Evolutionary conservation across 108 stramenopile genomes (phyloP).

Genomic region (Seminavis robusta): DNA sequence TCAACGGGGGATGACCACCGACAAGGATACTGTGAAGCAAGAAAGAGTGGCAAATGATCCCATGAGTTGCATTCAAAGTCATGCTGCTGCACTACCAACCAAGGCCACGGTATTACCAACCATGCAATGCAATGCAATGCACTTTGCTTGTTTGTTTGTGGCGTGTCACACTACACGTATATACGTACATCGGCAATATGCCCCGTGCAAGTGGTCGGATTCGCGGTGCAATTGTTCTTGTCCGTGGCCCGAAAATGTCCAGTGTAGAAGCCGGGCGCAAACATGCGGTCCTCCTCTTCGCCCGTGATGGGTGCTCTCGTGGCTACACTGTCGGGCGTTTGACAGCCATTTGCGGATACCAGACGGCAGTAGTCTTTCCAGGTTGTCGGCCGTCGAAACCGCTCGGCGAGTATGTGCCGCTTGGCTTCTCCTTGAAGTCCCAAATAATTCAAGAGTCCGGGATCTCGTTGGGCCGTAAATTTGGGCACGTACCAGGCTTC

Average conservation of each 20-base stretch:
- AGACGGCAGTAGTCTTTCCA: constrained; percentile 18
- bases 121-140: too few relatives aligned
- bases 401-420: constrained; percentile 15
- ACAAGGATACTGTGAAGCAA: constrained; percentile 21
- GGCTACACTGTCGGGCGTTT: constrained; percentile 8
- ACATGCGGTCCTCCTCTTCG: constrained; percentile 12
- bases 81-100: too few relatives aligned
- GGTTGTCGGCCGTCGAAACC: constrained; percentile 14
- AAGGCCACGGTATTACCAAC: too few relatives aligned
- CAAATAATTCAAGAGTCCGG: constrained; percentile 19
- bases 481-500: constrained; percentile 29
- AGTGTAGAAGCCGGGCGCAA: constrained; percentile 14
- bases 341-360: constrained; percentile 2
- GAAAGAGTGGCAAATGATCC: too few relatives aligned
- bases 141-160: too few relatives aligned
- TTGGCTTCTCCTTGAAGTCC: constrained; percentile 31
- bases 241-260: constrained; percentile 39
- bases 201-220: constrained; percentile 25
- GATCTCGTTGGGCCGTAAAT: constrained; percentile 20
- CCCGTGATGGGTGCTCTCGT: neutral
- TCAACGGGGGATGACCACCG: neutral
- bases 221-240: constrained; percentile 25
- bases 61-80: too few relatives aligned
- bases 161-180: too few relatives aligned
- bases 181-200: constrained; percentile 14